Evolutionary conservation across 2,329 filamentous ascomycete species (phyloP), one percentile per base, ranked within the genome.

Genomic region (Orbilia oligospora): DNA sequence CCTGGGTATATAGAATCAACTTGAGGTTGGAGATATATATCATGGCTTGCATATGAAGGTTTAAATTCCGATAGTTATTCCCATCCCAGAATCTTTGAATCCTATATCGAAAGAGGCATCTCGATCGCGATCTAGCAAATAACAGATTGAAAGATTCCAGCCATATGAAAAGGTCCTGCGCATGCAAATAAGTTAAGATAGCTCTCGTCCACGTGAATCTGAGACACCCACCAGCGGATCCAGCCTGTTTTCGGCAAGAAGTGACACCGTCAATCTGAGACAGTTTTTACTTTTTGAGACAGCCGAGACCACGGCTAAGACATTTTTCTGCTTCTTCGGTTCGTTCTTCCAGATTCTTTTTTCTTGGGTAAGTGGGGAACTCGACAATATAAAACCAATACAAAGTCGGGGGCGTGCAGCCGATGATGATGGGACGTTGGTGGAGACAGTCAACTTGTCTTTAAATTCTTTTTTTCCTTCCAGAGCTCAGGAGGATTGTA

Each of bases 191-290:
- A n/a, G 53, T 58, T 41, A 33, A 24, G 48, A 3, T 5, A 30
- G 27, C 6, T 30, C 27, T 3, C 41, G 48, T 73, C 70, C 70
- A 73, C 70, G 70, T 73, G 70, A 73, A 67, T 67, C 61, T 73
- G 41, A 73, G 70, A 73, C 70, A 73, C 16, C 4, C 16, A 46
- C 49, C 36, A 16, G 36, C 55, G 67, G 67, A 53, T 55, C 69
- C 48, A 58, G 70, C 55, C 70, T 36, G 58, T 53, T 72, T 72
- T 72, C 58, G 69, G 69, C 49, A 48, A 63, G 48, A 22, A 1
- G 30, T 58, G 24, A 46, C 53, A 63, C 38, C 41, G 41, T 64
- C 68, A 38, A 73, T 73, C 70, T 73, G 63, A 73, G 70, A 73
- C 70, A 73, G 36, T 24, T 61, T 41, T 44, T 61, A 18, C 36